phyloP scores from a whole-genome alignment of 345 rosid species.

The Corchorus capsularis region DNA sequence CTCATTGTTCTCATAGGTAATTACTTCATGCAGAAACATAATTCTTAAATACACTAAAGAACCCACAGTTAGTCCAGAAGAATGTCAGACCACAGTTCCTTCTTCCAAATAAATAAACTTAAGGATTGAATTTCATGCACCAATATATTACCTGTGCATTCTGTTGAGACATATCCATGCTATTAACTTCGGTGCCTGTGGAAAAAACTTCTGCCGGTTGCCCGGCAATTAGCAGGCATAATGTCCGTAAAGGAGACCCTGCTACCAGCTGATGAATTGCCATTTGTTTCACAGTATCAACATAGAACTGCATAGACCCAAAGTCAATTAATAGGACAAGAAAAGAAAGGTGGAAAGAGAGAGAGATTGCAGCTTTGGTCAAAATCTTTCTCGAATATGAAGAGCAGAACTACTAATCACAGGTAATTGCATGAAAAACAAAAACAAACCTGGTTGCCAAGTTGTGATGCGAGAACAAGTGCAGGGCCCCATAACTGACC shows the following conservation, averaged over 20 bases:
- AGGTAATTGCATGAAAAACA: slow-evolving; percentile 8
- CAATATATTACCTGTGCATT: slow-evolving; percentile 57
- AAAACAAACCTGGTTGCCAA: slow-evolving; percentile 85
- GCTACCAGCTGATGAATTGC: slow-evolving; percentile 87
- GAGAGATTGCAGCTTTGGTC: slow-evolving; percentile 3
- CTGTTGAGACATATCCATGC: slow-evolving; percentile 43
- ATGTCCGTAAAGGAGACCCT: slow-evolving; percentile 95
- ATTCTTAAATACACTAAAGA: neutral
- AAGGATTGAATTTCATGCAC: slow-evolving; percentile 7
- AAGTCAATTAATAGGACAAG: slow-evolving; percentile 15
- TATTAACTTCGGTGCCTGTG: slow-evolving; percentile 33
- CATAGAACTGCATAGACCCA: slow-evolving; percentile 69
- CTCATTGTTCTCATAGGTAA: neutral
- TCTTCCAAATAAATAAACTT: neutral
- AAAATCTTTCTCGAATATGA: slow-evolving; percentile 12
- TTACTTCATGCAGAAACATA: neutral
- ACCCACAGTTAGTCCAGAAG: neutral
- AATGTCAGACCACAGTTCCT: slow-evolving; percentile 6
- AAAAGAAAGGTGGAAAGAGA: slow-evolving; percentile 1
- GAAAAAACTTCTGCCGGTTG: slow-evolving; percentile 93
- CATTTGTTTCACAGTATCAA: slow-evolving; percentile 94
- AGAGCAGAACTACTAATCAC: slow-evolving; percentile 10
- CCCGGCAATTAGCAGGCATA: slow-evolving; percentile 96
- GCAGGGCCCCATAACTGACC: slow-evolving; percentile 99
- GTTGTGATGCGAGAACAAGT: slow-evolving; percentile 90